Percentiles rank a stretch among this genome's conserved stretches.
phyloP scores from a whole-genome alignment of 805 yeast genomes.

The Yamadazyma scolyti region DNA sequence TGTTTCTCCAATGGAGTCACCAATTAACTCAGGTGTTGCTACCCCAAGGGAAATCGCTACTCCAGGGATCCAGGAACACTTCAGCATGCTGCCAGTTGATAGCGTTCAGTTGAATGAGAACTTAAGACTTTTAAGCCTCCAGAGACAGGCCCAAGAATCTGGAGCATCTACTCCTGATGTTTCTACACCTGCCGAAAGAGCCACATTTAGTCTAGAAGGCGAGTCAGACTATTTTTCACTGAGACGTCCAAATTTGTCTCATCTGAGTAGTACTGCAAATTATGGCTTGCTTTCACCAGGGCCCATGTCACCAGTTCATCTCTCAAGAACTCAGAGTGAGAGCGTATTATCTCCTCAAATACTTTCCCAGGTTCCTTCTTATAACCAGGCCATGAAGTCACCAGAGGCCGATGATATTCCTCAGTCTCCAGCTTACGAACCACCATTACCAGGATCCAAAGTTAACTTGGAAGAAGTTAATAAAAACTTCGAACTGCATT shows the following conservation, averaged over 20 bases:
- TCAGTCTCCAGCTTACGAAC: slow-evolving; percentile 71
- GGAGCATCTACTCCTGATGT: slow-evolving; percentile 7
- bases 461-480: slow-evolving; percentile 29
- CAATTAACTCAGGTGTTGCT: slow-evolving; percentile 38
- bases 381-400: slow-evolving; percentile 66
- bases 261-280: slow-evolving; percentile 1
- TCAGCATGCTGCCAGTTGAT: slow-evolving; percentile 35
- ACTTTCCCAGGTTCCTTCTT: slow-evolving; percentile 77
- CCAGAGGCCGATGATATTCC: slow-evolving; percentile 35
- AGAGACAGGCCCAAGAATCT: slow-evolving; percentile 39
- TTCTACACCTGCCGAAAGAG: slow-evolving; percentile 20
- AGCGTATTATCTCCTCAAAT: slow-evolving; percentile 13
- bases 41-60: slow-evolving; percentile 26
- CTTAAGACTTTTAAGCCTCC: slow-evolving; percentile 48
- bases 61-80: slow-evolving; percentile 5
- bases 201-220: slow-evolving; percentile 33
- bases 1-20: slow-evolving; percentile 48
- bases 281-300: slow-evolving; percentile 33
- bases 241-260: slow-evolving; percentile 11
- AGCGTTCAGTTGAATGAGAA: slow-evolving; percentile 46
- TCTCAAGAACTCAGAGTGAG: slow-evolving; percentile 58
- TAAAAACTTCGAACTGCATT: slow-evolving; percentile 22
- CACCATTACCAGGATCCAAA: slow-evolving; percentile 43
- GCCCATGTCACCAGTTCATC: slow-evolving; percentile 48
- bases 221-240: slow-evolving; percentile 33